Evolutionary conservation across 2,329 filamentous ascomycete genomes (phyloP).

Genomic region (Arachnopeziza araneosa): DNA sequence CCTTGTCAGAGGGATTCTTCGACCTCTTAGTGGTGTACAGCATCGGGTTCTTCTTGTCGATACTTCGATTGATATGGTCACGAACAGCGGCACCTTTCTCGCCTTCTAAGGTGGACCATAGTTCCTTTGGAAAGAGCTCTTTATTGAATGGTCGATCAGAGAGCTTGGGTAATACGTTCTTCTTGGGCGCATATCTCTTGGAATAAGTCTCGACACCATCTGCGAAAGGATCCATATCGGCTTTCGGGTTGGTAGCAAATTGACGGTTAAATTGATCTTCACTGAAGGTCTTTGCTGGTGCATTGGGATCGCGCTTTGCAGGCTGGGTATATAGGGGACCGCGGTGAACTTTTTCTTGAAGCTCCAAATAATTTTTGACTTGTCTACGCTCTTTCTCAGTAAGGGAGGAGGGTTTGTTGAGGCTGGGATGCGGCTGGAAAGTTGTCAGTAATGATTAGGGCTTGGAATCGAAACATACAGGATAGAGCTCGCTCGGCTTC

Average conservation of each 20-base stretch:
- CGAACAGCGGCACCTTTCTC: conserved; percentile 21
- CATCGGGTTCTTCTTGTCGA: conserved; percentile 30
- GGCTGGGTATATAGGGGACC: conserved; percentile 48
- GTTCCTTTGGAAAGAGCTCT: conserved; percentile 52
- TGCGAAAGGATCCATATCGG: conserved; percentile 52
- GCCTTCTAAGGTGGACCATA: conserved; percentile 48
- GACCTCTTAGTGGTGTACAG: conserved; percentile 6
- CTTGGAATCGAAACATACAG: conserved; percentile 31
- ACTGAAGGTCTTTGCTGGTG: conserved; percentile 36
- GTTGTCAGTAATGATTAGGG: not conserved
- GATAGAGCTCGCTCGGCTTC: conserved; percentile 41
- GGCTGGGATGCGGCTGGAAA: conserved; percentile 27
- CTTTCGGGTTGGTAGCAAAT: conserved; percentile 28
- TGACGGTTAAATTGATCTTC: conserved; percentile 33
- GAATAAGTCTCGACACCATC: conserved; percentile 55
- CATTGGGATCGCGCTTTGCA: conserved; percentile 30
- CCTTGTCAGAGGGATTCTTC: conserved; percentile 26
- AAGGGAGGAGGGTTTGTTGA: conserved; percentile 35
- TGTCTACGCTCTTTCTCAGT: conserved; percentile 39
- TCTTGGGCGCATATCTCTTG: conserved; percentile 51
- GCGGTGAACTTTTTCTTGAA: conserved; percentile 51
- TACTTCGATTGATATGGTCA: conserved; percentile 21
- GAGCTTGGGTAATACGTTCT: conserved; percentile 48
- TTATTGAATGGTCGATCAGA: conserved; percentile 48
- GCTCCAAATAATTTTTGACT: conserved; percentile 43